Evolutionary conservation across 768 basidiomycete species (phyloP), one percentile per base, ranked within the genome.

Genomic region (Tricholoma sp.): DNA sequence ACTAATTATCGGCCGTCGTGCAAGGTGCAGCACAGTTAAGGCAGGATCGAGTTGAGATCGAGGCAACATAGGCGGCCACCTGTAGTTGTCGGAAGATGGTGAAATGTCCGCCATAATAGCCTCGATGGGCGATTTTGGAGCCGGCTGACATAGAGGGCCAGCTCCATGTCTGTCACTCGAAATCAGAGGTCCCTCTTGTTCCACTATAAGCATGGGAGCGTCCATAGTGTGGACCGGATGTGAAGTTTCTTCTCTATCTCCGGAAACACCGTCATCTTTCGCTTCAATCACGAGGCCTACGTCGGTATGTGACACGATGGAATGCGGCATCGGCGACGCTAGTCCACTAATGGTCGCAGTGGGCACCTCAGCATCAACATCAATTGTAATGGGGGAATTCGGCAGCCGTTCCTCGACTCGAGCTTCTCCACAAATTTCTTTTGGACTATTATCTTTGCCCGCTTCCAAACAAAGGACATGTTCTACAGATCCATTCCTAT

Each of bases 1-100:
- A 37, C 57, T 19, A 22, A 64, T 61, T 43, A 58, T 49, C 10
- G 59, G 52, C 55, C 57, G 47, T 45, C 52, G 56, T 37, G 50
- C 19, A 39, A 53, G 54, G 31, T 39, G 45, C 29, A 54, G 12
- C 34, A 35, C 32, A 57, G 27, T 22, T 19, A 39, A 19, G 46
- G 46, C 11, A 35, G 21, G 16, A 32, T 45, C 21, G 58, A 16
- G 27, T n/a, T 18, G 27, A 31, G n/a, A 50, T 31, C 47, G 47
- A 50, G 18, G 16, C 47, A 16, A 31, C 6, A 14, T 19, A 4
- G 24, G 22, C 14, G 46, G 27, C 46, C 12, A 2, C 14, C 16
- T 43, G 9, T 43, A n/a, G n/a, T 16, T 39, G 37, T 39, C 8
- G 10, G 43, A 45, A 22, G 21, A 45, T 5, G 9, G 43, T 22